Base-by-base conservation (phyloP, 345 rosid genomes). In the Leavenworthia alabamica region DNA sequence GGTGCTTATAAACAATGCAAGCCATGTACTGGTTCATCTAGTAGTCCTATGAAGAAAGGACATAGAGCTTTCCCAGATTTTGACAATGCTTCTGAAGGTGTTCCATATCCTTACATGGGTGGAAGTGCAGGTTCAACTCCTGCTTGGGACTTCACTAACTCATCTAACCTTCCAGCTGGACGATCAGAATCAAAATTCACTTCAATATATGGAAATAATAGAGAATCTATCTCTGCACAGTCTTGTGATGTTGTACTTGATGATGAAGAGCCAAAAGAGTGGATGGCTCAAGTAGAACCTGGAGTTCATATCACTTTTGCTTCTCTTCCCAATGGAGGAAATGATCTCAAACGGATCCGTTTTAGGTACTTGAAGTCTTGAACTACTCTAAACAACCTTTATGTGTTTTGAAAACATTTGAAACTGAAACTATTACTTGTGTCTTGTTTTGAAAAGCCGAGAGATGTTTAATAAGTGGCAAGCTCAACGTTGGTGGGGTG, bases 271-370 rank as follows among this genome's bases (percentile, higher is more conserved):
- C 80, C 94, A 17, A 89, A 93, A 73, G 99, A 93, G 51, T 93
- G 99, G 99, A 87, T 93, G 97, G 97, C 99, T 28, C 99, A 89
- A 76, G 99, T 93, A 22, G 99, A 93, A 74, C 99, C 99, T 0
- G 99, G 99, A 13, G 97, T 93, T 53, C 96, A 93, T 66, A 93
- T 93, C 42, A 93, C 99, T 12, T 93, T 93, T 13, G 82, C 85
- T 50, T 85, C 99, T 16, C 94, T 89, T 46, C 96, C 97, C 6
- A 80, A 60, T 16, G 99, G 97, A 0, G 99, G 99, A 40, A 93
- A 93, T 62, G 96, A 93, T 79, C 88, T 93, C 0, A 89, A 87
- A 69, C 83, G 99, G 2, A 89, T 92, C 65, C 96, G 98, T 12
- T 91, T 91, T 82, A 90, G 93, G 96, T 83, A 74, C 27, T 66